Percentiles rank a stretch among this genome's conserved stretches.
These are phyloP conservation scores for Leccinum barrowsii DNA, from an alignment of 768 basidiomycete species.

Conservation along the genomic window DNA sequence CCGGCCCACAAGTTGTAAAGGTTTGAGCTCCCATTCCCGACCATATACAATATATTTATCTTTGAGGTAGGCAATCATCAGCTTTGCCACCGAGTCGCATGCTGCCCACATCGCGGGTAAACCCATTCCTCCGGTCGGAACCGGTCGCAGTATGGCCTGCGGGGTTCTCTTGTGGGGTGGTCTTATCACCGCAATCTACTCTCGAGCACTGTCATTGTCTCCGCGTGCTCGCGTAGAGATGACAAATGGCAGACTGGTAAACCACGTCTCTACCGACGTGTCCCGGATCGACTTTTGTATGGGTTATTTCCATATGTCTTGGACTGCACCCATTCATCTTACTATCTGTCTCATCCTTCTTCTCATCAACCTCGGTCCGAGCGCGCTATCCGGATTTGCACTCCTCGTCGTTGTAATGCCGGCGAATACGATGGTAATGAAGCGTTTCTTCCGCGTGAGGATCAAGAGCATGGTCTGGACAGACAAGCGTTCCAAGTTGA, in stretches of 20 bases:
- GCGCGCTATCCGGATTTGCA: slow-evolving; percentile 52
- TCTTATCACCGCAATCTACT: slow-evolving; percentile 84
- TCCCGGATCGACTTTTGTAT: slow-evolving; percentile 88
- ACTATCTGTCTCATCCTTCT: slow-evolving; percentile 72
- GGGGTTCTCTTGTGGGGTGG: slow-evolving; percentile 84
- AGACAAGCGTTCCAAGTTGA: no score
- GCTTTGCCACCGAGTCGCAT: slow-evolving; percentile 65
- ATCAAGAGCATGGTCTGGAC: no score
- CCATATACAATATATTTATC: background rate
- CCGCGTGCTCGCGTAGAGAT: slow-evolving; percentile 75
- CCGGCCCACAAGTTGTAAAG: slow-evolving; percentile 76
- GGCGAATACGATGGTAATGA: slow-evolving; percentile 70
- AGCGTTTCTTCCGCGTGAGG: slow-evolving; percentile 53
- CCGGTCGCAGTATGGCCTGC: slow-evolving; percentile 43
- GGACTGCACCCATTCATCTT: slow-evolving; percentile 52
- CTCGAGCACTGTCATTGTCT: slow-evolving; percentile 70
- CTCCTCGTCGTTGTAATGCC: slow-evolving; percentile 74
- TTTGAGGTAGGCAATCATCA: slow-evolving; percentile 55
- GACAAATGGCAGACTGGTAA: slow-evolving; percentile 59
- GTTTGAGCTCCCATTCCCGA: slow-evolving; percentile 33
- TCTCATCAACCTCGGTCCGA: slow-evolving; percentile 65
- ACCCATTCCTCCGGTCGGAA: slow-evolving; percentile 41
- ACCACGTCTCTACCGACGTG: slow-evolving; percentile 64
- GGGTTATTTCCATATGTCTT: slow-evolving; percentile 67
- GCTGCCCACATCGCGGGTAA: slow-evolving; percentile 38